Evolutionary conservation across 1,284 basidiomycete genomes (phyloP).

Genomic region (Cryptococcus wingfieldii): DNA sequence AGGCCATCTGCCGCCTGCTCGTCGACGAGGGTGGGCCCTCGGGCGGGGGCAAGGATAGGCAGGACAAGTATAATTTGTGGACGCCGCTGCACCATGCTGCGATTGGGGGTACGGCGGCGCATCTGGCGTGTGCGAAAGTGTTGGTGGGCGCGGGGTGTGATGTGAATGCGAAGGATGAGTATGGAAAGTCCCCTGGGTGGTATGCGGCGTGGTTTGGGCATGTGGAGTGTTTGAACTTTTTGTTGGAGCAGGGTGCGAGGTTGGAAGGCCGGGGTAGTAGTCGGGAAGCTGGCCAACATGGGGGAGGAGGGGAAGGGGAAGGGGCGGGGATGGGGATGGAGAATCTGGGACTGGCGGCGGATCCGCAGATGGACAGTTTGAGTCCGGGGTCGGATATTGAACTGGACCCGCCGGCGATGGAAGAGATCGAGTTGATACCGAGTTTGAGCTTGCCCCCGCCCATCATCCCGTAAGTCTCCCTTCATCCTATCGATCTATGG

Average conservation of each 20-base stretch:
- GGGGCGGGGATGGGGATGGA: slow-evolving; percentile 37
- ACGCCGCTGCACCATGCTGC: slow-evolving; percentile 96
- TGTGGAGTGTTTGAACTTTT: slow-evolving; percentile 66
- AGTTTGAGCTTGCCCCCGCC: slow-evolving; percentile 91
- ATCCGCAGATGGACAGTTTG: slow-evolving; percentile 45
- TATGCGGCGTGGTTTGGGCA: slow-evolving; percentile 99
- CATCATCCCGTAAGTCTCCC: slow-evolving; percentile 70
- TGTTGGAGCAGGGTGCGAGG: slow-evolving; percentile 58
- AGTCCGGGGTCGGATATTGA: slow-evolving; percentile 59
- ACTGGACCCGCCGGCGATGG: slow-evolving; percentile 48
- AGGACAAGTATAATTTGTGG: slow-evolving; percentile 97
- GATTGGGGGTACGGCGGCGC: slow-evolving; percentile 63
- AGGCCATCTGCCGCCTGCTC: slow-evolving; percentile 75
- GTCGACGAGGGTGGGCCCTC: slow-evolving; percentile 55
- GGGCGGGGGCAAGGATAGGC: slow-evolving; percentile 69
- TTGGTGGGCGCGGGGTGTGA: slow-evolving; percentile 71
- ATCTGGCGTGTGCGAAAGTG: slow-evolving; percentile 67
- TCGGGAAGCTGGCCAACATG: background rate
- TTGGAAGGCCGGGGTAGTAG: slow-evolving; percentile 27
- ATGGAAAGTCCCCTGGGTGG: slow-evolving; percentile 79
- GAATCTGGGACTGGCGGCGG: slow-evolving; percentile 43
- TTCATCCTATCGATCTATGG: background rate
- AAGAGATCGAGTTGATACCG: slow-evolving; percentile 77
- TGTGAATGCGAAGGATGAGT: slow-evolving; percentile 74
- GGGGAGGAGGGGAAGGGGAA: slow-evolving; percentile 4